These are phyloP conservation scores for Tetracladium marchalianum DNA, from an alignment of 495 filamentous ascomycete genomes.

Conservation along the genomic window DNA sequence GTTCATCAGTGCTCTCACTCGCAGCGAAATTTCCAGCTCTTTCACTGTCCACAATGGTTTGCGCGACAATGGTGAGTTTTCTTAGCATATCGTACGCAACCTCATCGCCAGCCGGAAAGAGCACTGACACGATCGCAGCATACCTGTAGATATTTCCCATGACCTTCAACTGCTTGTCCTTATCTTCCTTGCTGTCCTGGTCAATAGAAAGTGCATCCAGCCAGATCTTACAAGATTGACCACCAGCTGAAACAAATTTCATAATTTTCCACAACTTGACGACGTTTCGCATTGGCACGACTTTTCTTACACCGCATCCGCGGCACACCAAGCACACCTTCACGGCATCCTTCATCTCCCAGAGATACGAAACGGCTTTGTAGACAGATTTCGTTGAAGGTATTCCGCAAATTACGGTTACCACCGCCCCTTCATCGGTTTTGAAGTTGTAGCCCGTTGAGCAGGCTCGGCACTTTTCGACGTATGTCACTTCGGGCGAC, in stretches of 20 bases:
- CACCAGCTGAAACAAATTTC: neutral
- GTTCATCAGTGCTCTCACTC: no score
- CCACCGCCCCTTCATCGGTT: no score
- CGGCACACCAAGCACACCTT: neutral
- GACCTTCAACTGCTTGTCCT: neutral
- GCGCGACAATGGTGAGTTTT: no score
- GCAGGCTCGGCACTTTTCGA: no score
- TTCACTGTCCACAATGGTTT: no score
- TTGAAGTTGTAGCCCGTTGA: no score
- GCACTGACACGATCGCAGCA: neutral
- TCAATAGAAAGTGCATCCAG: slow-evolving; percentile 7
- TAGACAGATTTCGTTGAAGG: neutral
- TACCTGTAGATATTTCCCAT: slow-evolving; percentile 9
- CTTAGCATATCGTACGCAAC: no score
- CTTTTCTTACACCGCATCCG: neutral
- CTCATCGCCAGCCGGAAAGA: neutral
- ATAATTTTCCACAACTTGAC: slow-evolving; percentile 1
- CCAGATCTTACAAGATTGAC: neutral
- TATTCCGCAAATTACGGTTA: no score
- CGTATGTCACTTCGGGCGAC: no score
- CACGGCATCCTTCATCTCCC: neutral
- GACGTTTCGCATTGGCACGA: neutral
- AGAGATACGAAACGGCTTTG: slow-evolving; percentile 6
- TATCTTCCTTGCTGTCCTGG: neutral
- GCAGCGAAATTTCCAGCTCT: no score